phyloP scores from a whole-genome alignment of 2,329 filamentous ascomycete genomes.

The Aspergillus intermedius region DNA sequence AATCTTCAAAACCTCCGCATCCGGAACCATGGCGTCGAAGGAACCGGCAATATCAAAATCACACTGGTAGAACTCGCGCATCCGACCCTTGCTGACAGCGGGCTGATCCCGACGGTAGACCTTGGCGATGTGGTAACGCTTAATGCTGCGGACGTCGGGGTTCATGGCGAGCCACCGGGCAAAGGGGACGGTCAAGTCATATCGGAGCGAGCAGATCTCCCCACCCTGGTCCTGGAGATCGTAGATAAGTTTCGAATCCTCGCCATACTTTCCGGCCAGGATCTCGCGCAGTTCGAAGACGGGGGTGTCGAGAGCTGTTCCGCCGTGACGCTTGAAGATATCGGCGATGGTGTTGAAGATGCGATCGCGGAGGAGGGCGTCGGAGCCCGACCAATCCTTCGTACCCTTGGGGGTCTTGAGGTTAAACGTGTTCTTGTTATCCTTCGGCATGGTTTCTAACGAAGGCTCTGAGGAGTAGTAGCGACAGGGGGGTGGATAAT shows the following conservation, averaged over 20 bases:
- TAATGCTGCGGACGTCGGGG: conserved; percentile 71
- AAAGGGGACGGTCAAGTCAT: conserved; percentile 84
- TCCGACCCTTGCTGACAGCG: conserved; percentile 82
- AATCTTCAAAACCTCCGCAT: conserved; percentile 82
- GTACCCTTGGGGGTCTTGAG: conserved; percentile 90
- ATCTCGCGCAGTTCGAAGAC: conserved; percentile 87
- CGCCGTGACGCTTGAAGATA: conserved; percentile 79
- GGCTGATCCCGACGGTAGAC: conserved; percentile 78
- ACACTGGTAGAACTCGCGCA: conserved; percentile 96
- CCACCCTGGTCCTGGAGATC: conserved; percentile 82
- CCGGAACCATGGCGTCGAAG: conserved; percentile 86
- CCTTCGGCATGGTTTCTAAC: conserved; percentile 13
- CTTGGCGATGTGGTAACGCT: conserved; percentile 92
- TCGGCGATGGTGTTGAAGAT: conserved; percentile 70
- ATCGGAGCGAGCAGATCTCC: conserved; percentile 75
- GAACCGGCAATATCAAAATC: conserved; percentile 88
- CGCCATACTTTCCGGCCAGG: conserved; percentile 81
- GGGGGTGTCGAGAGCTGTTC: conserved; percentile 69
- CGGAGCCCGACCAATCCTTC: conserved; percentile 73
- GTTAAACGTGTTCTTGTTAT: conserved; percentile 48
- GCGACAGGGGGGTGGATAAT: conserved; percentile 1
- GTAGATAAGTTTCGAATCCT: conserved; percentile 89
- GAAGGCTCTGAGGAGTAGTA: conserved; percentile 7
- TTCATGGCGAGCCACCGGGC: conserved; percentile 94
- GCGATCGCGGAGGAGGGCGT: conserved; percentile 73